Evolutionary conservation across 208 protist genomes (phyloP), one percentile per base, ranked within the genome.

Genomic region (Vickermania spadyakhi): DNA sequence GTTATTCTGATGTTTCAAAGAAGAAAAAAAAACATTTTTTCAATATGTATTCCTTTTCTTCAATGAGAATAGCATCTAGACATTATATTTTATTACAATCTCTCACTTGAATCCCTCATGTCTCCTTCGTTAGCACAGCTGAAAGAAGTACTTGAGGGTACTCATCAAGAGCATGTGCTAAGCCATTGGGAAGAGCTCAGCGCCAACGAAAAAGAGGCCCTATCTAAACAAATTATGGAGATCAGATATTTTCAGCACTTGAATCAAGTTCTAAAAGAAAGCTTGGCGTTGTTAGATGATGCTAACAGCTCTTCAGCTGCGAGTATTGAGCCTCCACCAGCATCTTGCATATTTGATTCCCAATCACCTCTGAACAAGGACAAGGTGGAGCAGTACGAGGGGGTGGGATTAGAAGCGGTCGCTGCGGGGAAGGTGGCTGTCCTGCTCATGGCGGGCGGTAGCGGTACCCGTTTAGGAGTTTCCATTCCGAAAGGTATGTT

Each of bases 371-470:
- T 76, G 28, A 42, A 58, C n/a, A 27, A 56, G 1, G 53, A 51
- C 1, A 52, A 57, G 22, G 55, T 69, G 2, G 28, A 7, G 23
- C 7, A 36, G 1, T 26, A 75, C 28, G 64, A 68, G 27, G 23
- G 23, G 1, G 51, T 65, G 5, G 90, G 96, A 14, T 76, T 97
- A 23, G 50, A 80, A 31, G 58, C 88, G 25, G 92, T 99, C 42
- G 62, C 77, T 3, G 18, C 70, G 31, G 88, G 93, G 13, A 72
- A 90, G 60, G 80, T 96, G 0, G 98, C 86, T 3, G 81, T 97
- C 49, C 58, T 99, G 14, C 73, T 99, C 23, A 74, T 99, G 29
- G 98, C 98, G 0, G 98, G 98, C 30, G 98, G 98, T 28, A 98
- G 98, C 73, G 97, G 98, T 41, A 99, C 97, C 4, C 86, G 98